Percentiles rank a stretch among this genome's conserved stretches.
Evolutionary conservation across 345 rosid genomes (phyloP).

Genomic region (Dipteronia sinensis): DNA sequence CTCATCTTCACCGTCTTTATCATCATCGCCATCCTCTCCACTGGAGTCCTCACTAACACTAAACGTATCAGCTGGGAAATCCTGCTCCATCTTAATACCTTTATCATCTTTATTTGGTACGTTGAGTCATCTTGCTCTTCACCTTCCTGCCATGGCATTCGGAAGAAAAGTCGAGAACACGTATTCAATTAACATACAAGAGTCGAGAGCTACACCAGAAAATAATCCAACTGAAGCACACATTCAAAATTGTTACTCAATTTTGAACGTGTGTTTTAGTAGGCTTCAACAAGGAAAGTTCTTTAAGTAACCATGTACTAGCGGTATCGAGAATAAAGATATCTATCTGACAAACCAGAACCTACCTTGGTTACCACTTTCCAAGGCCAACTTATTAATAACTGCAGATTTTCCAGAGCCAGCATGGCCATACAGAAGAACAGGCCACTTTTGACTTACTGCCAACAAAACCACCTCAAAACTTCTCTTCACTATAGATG

Average conservation of each 20-base stretch:
- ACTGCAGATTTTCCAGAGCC: constrained; percentile 96
- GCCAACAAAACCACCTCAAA: constrained; percentile 83
- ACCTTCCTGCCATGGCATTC: constrained; percentile 45
- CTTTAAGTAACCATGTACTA: background rate
- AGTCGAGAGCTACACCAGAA: background rate
- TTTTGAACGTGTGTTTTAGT: background rate
- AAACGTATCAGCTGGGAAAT: constrained; percentile 65
- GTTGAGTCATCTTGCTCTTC: constrained; percentile 65
- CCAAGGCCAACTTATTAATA: constrained; percentile 67
- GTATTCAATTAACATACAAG: background rate
- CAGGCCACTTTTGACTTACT: constrained; percentile 88
- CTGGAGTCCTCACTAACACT: constrained; percentile 80
- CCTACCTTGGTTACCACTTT: constrained; percentile 73
- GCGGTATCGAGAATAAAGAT: background rate
- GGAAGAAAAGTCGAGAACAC: background rate
- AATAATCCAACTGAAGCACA: too few relatives aligned
- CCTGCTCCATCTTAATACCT: constrained; percentile 91
- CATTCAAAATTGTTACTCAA: too few relatives aligned
- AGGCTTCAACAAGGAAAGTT: background rate
- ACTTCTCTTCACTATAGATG: constrained; percentile 58
- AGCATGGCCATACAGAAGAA: constrained; percentile 86
- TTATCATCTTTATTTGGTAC: constrained; percentile 60
- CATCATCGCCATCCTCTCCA: constrained; percentile 61
- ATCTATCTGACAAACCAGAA: background rate
- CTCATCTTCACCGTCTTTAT: constrained; percentile 52